phyloP scores from a whole-genome alignment of 1,284 basidiomycete genomes.

The Vanrija pseudolonga region DNA sequence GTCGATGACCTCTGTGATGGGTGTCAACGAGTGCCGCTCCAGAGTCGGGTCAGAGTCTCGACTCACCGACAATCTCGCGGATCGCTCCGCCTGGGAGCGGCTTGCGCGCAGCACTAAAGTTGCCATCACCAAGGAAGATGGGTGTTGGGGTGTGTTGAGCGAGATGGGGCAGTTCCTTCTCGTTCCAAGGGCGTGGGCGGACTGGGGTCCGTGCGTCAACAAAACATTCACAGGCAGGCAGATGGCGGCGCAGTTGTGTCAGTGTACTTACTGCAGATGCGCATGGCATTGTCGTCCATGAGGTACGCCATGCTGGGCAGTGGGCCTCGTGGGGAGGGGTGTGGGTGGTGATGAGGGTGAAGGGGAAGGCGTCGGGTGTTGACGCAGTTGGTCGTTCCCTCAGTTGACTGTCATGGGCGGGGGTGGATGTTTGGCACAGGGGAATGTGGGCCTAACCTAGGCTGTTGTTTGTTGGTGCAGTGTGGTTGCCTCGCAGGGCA shows the following conservation, averaged over 20 bases:
- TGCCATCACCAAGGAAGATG: slow-evolving; percentile 74
- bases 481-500: too few species aligned
- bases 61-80: slow-evolving; percentile 48
- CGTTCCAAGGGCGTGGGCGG: slow-evolving; percentile 78
- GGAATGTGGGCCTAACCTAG: too few species aligned
- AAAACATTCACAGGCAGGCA: neutral
- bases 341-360: slow-evolving; percentile 15
- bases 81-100: slow-evolving; percentile 31
- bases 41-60: neutral
- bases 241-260: neutral
- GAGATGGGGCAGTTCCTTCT: slow-evolving; percentile 75
- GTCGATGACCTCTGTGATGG: slow-evolving; percentile 50
- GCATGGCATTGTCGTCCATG: slow-evolving; percentile 22
- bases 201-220: slow-evolving; percentile 54
- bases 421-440: neutral
- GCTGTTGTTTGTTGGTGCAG: too few species aligned
- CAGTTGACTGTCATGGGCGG: too few species aligned
- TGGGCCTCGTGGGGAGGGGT: neutral
- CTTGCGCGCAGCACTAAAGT: slow-evolving; percentile 52
- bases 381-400: neutral
- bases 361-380: slow-evolving; percentile 15
- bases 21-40: neutral
- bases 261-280: slow-evolving; percentile 16
- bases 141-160: slow-evolving; percentile 57
- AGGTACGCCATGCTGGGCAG: slow-evolving; percentile 15